Conservation (phyloP, 305 asterid species). For the Fraxinus platypoda region DNA sequence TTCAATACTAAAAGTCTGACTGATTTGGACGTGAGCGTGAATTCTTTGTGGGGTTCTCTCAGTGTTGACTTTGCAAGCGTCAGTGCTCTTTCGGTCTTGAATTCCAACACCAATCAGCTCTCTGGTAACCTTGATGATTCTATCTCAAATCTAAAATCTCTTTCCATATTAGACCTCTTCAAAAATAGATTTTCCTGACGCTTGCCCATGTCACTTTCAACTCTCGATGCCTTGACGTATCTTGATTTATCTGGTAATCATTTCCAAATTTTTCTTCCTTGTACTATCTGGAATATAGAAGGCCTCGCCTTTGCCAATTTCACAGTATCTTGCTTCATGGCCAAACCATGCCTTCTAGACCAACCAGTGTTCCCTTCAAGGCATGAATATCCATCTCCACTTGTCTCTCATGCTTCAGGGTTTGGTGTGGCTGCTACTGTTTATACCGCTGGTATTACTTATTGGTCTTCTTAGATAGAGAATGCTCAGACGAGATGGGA, state of each 20-base stretch:
- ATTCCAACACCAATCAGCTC: slow-evolving; percentile 58
- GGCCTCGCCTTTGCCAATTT: slow-evolving; percentile 61
- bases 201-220: slow-evolving; percentile 54
- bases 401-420: slow-evolving; percentile 27
- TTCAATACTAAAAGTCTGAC: slow-evolving; percentile 48
- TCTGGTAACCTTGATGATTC: slow-evolving; percentile 46
- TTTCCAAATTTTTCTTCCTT: slow-evolving; percentile 53
- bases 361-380: slow-evolving; percentile 21
- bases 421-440: slow-evolving; percentile 27
- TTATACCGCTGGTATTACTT: slow-evolving; percentile 24
- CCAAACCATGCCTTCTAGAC: slow-evolving; percentile 31
- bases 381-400: slow-evolving; percentile 10
- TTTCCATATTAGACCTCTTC: slow-evolving; percentile 63
- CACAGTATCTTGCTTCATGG: slow-evolving; percentile 44
- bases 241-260: slow-evolving; percentile 68
- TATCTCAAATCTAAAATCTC: slow-evolving; percentile 50
- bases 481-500: slow-evolving; percentile 25
- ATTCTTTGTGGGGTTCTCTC: slow-evolving; percentile 51
- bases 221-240: slow-evolving; percentile 57
- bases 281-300: slow-evolving; percentile 51
- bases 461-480: slow-evolving; percentile 38
- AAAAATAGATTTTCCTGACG: slow-evolving; percentile 51
- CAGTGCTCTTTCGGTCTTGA: slow-evolving; percentile 53
- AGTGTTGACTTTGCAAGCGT: slow-evolving; percentile 21
- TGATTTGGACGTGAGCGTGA: slow-evolving; percentile 62